These are phyloP conservation scores for Cichorium intybus DNA, from an alignment of 140 eudicot genomes.

Conservation along the genomic window DNA sequence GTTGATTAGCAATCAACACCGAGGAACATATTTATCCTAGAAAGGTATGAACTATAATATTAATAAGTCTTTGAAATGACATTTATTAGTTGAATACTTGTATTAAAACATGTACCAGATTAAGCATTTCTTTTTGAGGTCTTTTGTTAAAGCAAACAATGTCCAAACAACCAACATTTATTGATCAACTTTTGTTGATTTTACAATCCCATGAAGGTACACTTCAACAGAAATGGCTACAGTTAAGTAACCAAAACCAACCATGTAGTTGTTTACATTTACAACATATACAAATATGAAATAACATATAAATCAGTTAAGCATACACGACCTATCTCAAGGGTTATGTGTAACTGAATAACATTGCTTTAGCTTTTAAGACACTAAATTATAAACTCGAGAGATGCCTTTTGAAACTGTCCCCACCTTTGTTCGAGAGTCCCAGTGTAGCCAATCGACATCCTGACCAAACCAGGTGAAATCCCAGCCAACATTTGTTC, in stretches of 20 bases:
- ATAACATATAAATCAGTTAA: neutral
- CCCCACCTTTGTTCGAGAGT: conserved; percentile 89
- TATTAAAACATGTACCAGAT: no score
- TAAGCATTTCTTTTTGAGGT: no score
- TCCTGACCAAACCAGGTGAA: conserved; percentile 89
- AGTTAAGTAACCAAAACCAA: conserved; percentile 12
- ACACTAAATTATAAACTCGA: conserved; percentile 21
- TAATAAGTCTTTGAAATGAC: no score
- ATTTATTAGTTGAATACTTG: no score
- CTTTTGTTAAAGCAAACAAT: no score
- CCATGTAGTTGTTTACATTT: neutral
- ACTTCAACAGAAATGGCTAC: conserved; percentile 9
- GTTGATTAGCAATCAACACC: no score
- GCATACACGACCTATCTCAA: neutral
- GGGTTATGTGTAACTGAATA: conserved; percentile 4
- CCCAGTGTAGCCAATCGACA: conserved; percentile 91
- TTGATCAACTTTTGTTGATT: neutral
- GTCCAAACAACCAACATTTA: neutral
- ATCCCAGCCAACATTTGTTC: conserved; percentile 79
- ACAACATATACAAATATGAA: conserved; percentile 14
- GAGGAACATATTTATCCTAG: no score
- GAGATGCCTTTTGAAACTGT: conserved; percentile 78
- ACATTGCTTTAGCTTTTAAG: conserved; percentile 11
- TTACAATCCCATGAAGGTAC: neutral
- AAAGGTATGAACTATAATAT: no score